These are phyloP conservation scores for Debaryomyces sp. DNA, from an alignment of 1,139 yeast genomes.

Conservation along the genomic window DNA sequence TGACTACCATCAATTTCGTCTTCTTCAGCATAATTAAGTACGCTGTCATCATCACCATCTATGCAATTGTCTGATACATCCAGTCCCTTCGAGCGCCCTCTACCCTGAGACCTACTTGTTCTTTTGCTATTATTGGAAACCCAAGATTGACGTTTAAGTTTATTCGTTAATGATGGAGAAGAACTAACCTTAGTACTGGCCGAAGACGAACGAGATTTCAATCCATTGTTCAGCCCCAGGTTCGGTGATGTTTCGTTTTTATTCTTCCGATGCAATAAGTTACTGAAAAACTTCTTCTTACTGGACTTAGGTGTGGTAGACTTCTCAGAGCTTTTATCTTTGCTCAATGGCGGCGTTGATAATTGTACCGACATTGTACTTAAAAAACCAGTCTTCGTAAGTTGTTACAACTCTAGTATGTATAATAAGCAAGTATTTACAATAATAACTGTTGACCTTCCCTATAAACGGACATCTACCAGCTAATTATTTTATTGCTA, in stretches of 20 bases:
- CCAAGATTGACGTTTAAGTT: not conserved
- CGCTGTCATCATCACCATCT: conserved; percentile 9
- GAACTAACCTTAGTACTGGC: conserved; percentile 1
- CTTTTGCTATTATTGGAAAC: not conserved
- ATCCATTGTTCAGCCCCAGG: not conserved
- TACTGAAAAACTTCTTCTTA: conserved; percentile 6
- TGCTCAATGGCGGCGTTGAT: conserved; percentile 11
- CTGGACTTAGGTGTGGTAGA: conserved; percentile 3
- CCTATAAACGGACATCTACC: not conserved
- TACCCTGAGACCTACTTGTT: not conserved
- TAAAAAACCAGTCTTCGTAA: not conserved
- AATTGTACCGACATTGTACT: conserved; percentile 4
- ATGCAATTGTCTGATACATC: not conserved
- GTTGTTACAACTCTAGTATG: not conserved
- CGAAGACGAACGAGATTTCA: not conserved
- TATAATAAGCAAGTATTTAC: not conserved
- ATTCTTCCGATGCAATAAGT: conserved; percentile 6
- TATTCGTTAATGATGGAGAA: conserved; percentile 2
- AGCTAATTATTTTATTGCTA: not conserved
- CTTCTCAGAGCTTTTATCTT: conserved; percentile 1
- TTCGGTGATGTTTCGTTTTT: not conserved
- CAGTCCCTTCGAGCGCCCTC: not conserved
- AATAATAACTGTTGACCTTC: not conserved
- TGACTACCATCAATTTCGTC: conserved; percentile 1
- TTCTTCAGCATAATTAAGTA: conserved; percentile 11